phyloP scores from a whole-genome alignment of 2,329 filamentous ascomycete genomes.

The Myriosclerotinia scirpicola region DNA sequence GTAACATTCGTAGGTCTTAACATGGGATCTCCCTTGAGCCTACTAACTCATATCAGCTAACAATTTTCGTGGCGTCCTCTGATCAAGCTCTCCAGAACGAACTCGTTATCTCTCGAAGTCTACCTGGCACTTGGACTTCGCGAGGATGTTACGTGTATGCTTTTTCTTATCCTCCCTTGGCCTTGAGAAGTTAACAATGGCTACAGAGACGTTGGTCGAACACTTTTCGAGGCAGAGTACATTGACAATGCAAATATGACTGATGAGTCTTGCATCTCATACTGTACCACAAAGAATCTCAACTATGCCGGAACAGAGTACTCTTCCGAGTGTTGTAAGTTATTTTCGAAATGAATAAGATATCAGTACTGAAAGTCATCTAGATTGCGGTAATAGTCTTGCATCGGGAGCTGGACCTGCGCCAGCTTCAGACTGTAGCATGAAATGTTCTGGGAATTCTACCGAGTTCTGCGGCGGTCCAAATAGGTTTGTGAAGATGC shows the following conservation, averaged over 20 bases:
- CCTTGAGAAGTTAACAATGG: slow-evolving; percentile 6
- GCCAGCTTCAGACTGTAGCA: slow-evolving; percentile 32
- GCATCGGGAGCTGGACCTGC: slow-evolving; percentile 25
- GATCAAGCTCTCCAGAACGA: not conserved
- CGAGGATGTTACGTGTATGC: slow-evolving; percentile 36
- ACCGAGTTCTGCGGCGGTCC: slow-evolving; percentile 41
- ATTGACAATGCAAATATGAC: slow-evolving; percentile 32
- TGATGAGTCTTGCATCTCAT: slow-evolving; percentile 35
- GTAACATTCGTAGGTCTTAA: not conserved
- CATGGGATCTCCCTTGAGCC: not conserved
- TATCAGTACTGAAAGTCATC: slow-evolving; percentile 9
- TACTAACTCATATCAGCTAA: not conserved
- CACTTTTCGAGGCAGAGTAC: slow-evolving; percentile 31
- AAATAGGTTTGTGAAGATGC: slow-evolving; percentile 19
- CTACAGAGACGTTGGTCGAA: slow-evolving; percentile 31
- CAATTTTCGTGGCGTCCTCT: not conserved
- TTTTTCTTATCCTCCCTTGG: not conserved
- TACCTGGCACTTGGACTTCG: slow-evolving; percentile 33
- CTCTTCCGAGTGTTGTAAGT: slow-evolving; percentile 35
- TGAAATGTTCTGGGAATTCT: slow-evolving; percentile 38
- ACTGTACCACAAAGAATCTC: slow-evolving; percentile 31
- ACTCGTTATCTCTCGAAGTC: slow-evolving; percentile 22
- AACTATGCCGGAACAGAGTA: slow-evolving; percentile 39
- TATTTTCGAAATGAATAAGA: slow-evolving; percentile 19
- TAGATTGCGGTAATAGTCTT: slow-evolving; percentile 34